phyloP scores from a whole-genome alignment of 2,329 filamentous ascomycete species.

The Xylariales sp. region DNA sequence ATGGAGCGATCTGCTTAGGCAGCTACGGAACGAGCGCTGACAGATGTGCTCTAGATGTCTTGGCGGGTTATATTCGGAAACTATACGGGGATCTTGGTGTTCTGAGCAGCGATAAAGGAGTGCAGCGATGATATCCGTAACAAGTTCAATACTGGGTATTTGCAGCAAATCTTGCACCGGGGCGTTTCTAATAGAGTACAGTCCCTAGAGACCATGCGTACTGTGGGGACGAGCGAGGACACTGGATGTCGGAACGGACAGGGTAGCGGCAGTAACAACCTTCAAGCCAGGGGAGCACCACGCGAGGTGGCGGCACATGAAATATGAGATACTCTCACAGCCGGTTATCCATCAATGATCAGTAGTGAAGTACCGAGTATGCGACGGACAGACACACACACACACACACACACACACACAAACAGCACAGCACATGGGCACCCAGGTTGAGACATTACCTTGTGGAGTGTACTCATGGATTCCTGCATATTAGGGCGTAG shows the following conservation, averaged over 20 bases:
- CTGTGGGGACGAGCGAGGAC: not conserved
- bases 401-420: too few species aligned
- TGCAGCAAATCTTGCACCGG: too few species aligned
- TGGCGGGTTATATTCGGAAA: too few species aligned
- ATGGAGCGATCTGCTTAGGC: too few species aligned
- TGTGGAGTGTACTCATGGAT: conserved; percentile 8
- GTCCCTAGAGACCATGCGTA: not conserved
- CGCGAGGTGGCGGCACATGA: conserved; percentile 1
- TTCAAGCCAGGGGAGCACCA: not conserved
- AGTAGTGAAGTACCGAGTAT: not conserved
- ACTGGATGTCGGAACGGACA: not conserved
- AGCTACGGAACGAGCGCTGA: too few species aligned
- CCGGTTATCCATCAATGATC: not conserved
- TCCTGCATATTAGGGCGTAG: conserved; percentile 5
- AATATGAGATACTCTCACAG: not conserved
- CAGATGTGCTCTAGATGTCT: too few species aligned
- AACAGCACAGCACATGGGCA: conserved; percentile 1
- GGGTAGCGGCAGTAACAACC: not conserved
- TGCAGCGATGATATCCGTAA: too few species aligned
- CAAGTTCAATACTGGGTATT: too few species aligned
- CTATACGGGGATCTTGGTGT: too few species aligned
- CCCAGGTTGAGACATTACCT: conserved; percentile 9
- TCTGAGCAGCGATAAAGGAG: too few species aligned
- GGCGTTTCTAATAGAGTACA: not conserved
- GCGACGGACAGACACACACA: not conserved